A percentile compares a stretch with the other conserved stretches of the same genome.
These are phyloP conservation scores for Saururus chinensis DNA, from an alignment of 164 flowering plant species.

Conservation along the genomic window DNA sequence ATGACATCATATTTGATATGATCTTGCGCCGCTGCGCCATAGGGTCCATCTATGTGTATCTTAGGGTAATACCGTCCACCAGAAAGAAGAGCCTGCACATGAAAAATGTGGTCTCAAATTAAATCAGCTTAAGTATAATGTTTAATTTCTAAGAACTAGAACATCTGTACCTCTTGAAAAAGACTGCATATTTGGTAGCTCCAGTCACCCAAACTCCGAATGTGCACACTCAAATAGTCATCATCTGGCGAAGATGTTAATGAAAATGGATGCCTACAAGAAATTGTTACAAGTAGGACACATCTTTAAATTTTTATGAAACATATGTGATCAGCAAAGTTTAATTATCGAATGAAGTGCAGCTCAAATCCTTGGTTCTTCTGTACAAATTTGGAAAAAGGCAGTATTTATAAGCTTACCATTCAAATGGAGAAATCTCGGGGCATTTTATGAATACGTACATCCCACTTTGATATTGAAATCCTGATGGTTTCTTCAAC, in stretches of 20 bases:
- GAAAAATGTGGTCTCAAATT: neutral
- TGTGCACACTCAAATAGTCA: slow-evolving; percentile 28
- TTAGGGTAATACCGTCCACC: slow-evolving; percentile 18
- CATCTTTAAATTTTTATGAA: neutral
- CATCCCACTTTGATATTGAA: slow-evolving; percentile 39
- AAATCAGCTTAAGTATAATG: neutral
- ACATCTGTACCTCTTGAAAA: slow-evolving; percentile 32
- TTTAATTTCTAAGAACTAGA: neutral
- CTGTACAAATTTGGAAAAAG: neutral
- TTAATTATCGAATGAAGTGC: neutral
- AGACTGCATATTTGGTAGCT: slow-evolving; percentile 26
- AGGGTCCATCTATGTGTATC: slow-evolving; percentile 37
- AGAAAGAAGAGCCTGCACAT: slow-evolving; percentile 20
- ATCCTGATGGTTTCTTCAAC: slow-evolving; percentile 31
- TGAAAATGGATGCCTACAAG: slow-evolving; percentile 45
- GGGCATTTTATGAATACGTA: slow-evolving; percentile 40
- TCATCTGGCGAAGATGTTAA: slow-evolving; percentile 43
- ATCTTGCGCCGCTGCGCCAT: slow-evolving; percentile 45
- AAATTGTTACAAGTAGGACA: neutral
- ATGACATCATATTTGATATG: slow-evolving; percentile 34
- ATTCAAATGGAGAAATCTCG: slow-evolving; percentile 38
- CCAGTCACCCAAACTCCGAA: slow-evolving; percentile 48
- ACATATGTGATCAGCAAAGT: neutral
- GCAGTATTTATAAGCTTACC: slow-evolving; percentile 14
- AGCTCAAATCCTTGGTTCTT: neutral